Percentiles rank a stretch among this genome's conserved stretches.
phyloP scores from a whole-genome alignment of 2,329 filamentous ascomycete genomes.

The Alternaria gansuensis region DNA sequence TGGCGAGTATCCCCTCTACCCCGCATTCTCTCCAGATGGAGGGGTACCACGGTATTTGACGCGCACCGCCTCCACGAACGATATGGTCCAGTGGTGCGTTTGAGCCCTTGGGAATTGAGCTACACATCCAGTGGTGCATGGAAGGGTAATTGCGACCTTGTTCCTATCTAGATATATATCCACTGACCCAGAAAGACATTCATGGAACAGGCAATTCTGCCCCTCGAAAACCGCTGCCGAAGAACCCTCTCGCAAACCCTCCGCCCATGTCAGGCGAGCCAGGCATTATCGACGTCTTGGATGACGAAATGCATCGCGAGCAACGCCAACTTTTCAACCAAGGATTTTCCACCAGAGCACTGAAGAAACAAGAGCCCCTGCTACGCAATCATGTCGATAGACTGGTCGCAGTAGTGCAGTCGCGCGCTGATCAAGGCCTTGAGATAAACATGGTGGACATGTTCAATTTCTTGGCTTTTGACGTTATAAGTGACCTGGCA shows the following conservation, averaged over 20 bases:
- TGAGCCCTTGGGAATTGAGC: conserved; percentile 20
- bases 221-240: conserved; percentile 13
- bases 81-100: conserved; percentile 23
- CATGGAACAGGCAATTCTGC: conserved; percentile 8
- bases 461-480: conserved; percentile 15
- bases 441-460: conserved; percentile 14
- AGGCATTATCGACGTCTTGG: conserved; percentile 12
- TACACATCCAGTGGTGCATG: conserved; percentile 16
- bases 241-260: conserved; percentile 13
- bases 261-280: conserved; percentile 17
- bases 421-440: conserved; percentile 7
- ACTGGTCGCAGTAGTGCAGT: conserved; percentile 14
- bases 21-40: conserved; percentile 17
- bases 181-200: conserved; percentile 2
- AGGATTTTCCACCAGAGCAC: conserved; percentile 13
- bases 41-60: conserved; percentile 4
- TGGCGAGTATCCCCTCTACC: conserved; percentile 12
- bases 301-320: conserved; percentile 17
- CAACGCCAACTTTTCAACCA: conserved; percentile 18
- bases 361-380: conserved; percentile 15
- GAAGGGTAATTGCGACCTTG: conserved; percentile 14
- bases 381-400: conserved; percentile 14
- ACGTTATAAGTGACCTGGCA: conserved; percentile 11
- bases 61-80: conserved; percentile 18
- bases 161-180: not conserved